Evolutionary conservation across 2,329 filamentous ascomycete genomes (phyloP), one percentile per base, ranked within the genome.

Genomic region (Botrytis byssoidea): DNA sequence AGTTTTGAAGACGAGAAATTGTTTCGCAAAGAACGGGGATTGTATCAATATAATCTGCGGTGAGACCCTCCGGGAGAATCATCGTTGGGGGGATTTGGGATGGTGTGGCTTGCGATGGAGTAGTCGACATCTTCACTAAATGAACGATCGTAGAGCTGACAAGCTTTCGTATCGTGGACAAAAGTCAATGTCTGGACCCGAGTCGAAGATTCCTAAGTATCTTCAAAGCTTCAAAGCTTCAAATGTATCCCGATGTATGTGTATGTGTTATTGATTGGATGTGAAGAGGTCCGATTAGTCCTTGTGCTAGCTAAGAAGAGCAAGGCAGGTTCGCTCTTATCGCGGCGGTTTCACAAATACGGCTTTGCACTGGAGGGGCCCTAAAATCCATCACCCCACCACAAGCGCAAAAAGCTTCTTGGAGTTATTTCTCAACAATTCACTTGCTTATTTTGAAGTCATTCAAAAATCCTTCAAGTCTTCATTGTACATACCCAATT

Each of bases 1-100:
- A 82, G 64, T 83, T 81, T 77, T 92, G 89, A 29, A 98, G 88
- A 69, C 93, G 92, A 77, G 90, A 86, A 75, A 98, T 89, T 77
- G 97, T 89, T 74, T 90, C 87, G 79, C 93, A 91, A 71, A 98
- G 89, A 79, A 94, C 90, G 40, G 94, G 93, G 71, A 97, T 88
- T 78, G 94, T 89, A 85, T 97, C 95, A 84, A 98, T 93, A 68
- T 90, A 90, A 82, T 95, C 91, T 42, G 95, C 92, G 68, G 93
- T 88, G 75, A 96, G 92, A 73, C 91, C 89, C 4, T 88, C 84
- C 46, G 91, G 87, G 80, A 80, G 77, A 40, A 77, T 79, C 75
- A 74, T 77, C 78, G 74, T 79, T 76, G 74, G 82, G 78, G 74
- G 80, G 78, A 77, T 81, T 81, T 66, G 83, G 78, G 83, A 76